phyloP scores from a whole-genome alignment of 345 rosid species.

The Sisymbrium altissimum region DNA sequence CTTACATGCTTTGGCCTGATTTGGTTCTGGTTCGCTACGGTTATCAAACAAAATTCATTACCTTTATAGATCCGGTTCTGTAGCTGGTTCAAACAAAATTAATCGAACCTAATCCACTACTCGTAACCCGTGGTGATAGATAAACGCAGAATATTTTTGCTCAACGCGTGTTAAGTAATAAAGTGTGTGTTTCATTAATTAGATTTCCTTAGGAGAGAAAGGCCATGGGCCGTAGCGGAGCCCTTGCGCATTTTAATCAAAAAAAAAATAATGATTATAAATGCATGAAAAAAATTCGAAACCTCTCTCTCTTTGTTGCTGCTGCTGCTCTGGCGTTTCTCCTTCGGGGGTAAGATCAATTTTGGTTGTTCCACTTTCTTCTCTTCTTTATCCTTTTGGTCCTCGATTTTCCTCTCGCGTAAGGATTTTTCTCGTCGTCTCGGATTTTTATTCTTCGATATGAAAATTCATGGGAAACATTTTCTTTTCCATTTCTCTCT shows the following conservation, averaged over 20 bases:
- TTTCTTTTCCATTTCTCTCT: conserved; percentile 14
- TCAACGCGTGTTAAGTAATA: background rate
- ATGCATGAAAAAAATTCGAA: conserved; percentile 36
- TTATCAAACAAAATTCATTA: background rate
- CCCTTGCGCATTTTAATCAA: background rate
- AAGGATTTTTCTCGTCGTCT: background rate
- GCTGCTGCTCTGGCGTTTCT: conserved; percentile 23
- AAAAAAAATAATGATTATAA: background rate
- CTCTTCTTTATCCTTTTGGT: background rate
- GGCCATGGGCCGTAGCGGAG: conserved; percentile 11
- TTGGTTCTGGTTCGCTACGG: background rate
- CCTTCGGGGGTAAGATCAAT: conserved; percentile 31
- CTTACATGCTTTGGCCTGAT: background rate
- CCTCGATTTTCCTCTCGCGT: conserved; percentile 9
- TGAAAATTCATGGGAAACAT: background rate
- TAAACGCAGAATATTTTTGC: background rate
- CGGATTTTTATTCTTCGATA: background rate
- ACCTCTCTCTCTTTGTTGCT: conserved; percentile 4
- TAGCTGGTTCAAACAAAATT: background rate
- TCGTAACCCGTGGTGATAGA: background rate
- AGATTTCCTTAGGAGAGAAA: background rate
- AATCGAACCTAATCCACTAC: background rate
- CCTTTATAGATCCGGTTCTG: background rate
- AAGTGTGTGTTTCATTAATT: background rate
- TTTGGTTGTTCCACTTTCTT: background rate